Percentiles rank a stretch among this genome's conserved stretches.
Conservation (phyloP, 345 rosid species). For the Sonneratia alba region DNA sequence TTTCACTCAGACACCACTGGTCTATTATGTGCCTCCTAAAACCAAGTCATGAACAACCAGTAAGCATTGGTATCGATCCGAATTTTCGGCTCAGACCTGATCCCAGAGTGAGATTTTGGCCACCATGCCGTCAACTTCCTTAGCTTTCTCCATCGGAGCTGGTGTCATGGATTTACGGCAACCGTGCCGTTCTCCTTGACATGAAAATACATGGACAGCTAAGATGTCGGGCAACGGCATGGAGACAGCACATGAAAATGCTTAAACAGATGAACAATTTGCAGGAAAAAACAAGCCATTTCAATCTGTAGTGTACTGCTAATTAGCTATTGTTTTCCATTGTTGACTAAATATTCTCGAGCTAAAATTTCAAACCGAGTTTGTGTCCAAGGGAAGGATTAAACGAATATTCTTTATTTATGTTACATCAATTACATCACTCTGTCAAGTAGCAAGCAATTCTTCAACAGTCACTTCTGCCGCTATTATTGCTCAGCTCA, state of each 20-base stretch:
- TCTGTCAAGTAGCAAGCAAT: background rate
- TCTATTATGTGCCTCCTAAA: slow-evolving; percentile 41
- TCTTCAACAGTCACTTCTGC: background rate
- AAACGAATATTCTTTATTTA: too few relatives aligned
- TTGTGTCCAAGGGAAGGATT: too few relatives aligned
- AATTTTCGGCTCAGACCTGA: too few relatives aligned
- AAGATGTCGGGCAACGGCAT: background rate
- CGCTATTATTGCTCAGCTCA: background rate
- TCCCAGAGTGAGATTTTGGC: slow-evolving; percentile 25
- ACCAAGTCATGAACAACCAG: too few relatives aligned
- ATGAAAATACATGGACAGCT: background rate
- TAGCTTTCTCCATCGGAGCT: too few relatives aligned
- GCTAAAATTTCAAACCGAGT: too few relatives aligned
- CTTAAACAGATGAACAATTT: background rate
- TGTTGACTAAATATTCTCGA: too few relatives aligned
- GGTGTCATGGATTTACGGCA: too few relatives aligned
- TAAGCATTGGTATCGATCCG: too few relatives aligned
- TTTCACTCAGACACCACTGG: slow-evolving; percentile 20
- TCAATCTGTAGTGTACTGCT: background rate
- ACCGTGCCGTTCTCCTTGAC: too few relatives aligned
- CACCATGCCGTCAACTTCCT: slow-evolving; percentile 22
- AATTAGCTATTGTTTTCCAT: background rate
- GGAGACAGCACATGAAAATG: background rate
- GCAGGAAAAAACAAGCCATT: background rate
- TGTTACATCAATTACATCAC: too few relatives aligned